These are phyloP conservation scores for Rutstroemia sydowiana DNA, from an alignment of 2,329 filamentous ascomycete genomes.

Conservation along the genomic window DNA sequence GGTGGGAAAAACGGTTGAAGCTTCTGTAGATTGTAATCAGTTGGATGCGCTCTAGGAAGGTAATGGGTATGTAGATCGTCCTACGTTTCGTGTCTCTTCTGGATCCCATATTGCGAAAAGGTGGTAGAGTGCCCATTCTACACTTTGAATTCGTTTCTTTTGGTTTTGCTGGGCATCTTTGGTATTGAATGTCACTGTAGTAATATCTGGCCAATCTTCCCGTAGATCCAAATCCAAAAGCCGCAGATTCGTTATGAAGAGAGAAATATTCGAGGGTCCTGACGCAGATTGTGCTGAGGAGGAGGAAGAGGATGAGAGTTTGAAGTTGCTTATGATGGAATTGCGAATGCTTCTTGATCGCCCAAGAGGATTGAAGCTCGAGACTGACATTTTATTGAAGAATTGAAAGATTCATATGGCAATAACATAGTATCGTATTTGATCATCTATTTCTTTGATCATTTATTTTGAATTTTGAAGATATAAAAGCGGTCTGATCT, in stretches of 20 bases:
- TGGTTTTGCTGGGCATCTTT: constrained; percentile 63
- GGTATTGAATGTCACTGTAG: constrained; percentile 59
- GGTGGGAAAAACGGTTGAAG: constrained; percentile 87
- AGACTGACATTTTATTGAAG: constrained; percentile 19
- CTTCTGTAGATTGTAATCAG: constrained; percentile 49
- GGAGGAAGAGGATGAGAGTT: constrained; percentile 12
- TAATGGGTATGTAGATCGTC: neutral
- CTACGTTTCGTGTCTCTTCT: constrained; percentile 64
- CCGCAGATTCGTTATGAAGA: constrained; percentile 78
- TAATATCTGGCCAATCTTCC: constrained; percentile 75
- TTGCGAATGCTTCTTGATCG: constrained; percentile 24
- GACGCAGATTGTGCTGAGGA: constrained; percentile 13
- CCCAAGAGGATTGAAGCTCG: constrained; percentile 17
- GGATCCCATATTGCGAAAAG: constrained; percentile 81
- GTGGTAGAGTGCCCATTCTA: constrained; percentile 88
- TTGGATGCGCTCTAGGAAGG: too few species aligned
- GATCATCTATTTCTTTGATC: too few species aligned
- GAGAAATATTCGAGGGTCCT: constrained; percentile 45
- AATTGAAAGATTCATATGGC: neutral
- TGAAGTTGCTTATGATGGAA: constrained; percentile 16
- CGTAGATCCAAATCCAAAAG: constrained; percentile 72
- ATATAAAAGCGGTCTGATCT: constrained; percentile 5
- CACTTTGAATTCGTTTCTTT: constrained; percentile 71
- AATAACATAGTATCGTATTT: constrained; percentile 11
- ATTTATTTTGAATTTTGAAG: neutral